These are phyloP conservation scores for Mitragyna speciosa DNA, from an alignment of 257 asterid genomes.

Conservation along the genomic window DNA sequence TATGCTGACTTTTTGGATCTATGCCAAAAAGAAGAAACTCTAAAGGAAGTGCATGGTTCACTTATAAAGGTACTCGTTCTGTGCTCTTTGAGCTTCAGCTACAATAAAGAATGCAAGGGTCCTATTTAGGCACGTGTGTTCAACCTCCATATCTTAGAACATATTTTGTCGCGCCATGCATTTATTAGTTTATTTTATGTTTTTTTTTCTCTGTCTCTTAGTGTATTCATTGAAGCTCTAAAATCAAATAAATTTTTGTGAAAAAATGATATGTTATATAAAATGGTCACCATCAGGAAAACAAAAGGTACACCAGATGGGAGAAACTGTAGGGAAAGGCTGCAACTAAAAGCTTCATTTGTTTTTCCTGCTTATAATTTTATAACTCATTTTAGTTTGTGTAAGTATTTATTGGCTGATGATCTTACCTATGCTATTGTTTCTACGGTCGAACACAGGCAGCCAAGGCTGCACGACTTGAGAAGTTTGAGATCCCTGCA, in stretches of 20 bases:
- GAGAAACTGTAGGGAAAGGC: not conserved
- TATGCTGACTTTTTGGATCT: slow-evolving; percentile 63
- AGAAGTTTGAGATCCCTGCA: slow-evolving; percentile 48
- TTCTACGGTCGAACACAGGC: slow-evolving; percentile 23
- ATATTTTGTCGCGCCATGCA: not conserved
- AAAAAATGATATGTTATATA: not conserved
- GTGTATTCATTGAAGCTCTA: not conserved
- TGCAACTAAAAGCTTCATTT: not conserved
- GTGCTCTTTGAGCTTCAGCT: too few species aligned
- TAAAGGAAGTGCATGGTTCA: slow-evolving; percentile 74
- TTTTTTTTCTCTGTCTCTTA: not conserved
- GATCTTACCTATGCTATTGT: not conserved
- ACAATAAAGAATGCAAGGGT: not conserved
- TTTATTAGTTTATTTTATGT: not conserved
- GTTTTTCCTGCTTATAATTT: not conserved
- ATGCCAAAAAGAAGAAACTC: slow-evolving; percentile 61
- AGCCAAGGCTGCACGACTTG: slow-evolving; percentile 43
- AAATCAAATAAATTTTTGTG: not conserved
- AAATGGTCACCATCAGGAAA: not conserved
- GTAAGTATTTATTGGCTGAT: not conserved
- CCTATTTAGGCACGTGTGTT: not conserved
- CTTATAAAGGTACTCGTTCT: slow-evolving; percentile 59
- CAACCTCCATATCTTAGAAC: not conserved
- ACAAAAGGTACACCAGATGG: not conserved
- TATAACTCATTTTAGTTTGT: not conserved